phyloP scores from a whole-genome alignment of 2,329 filamentous ascomycete species.

The Leptographium lundbergii region DNA sequence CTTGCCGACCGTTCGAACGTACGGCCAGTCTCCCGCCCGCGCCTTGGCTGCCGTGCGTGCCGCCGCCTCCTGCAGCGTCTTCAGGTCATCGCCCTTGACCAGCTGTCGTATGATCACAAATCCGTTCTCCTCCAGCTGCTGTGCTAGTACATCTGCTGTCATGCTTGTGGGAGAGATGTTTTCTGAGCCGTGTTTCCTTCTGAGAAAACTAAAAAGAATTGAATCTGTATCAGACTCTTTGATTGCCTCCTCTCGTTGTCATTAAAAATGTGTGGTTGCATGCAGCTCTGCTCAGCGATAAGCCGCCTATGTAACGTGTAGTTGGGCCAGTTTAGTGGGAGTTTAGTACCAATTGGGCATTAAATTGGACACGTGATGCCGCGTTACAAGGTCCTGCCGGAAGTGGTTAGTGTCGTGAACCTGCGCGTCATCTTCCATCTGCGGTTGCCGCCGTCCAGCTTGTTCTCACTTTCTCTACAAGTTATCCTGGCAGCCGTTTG shows the following conservation, averaged over 20 bases:
- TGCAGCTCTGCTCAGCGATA: neutral
- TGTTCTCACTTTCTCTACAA: neutral
- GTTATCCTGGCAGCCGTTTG: neutral
- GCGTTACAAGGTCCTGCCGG: neutral
- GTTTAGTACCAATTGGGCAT: neutral
- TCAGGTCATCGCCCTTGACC: slow-evolving; percentile 40
- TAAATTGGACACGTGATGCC: slow-evolving; percentile 5
- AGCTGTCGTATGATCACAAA: slow-evolving; percentile 61
- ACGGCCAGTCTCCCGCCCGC: slow-evolving; percentile 62
- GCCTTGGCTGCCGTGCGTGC: slow-evolving; percentile 45
- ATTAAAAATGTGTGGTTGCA: neutral
- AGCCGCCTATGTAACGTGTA: neutral
- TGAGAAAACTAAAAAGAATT: too few species aligned
- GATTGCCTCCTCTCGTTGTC: neutral
- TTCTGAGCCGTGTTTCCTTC: neutral
- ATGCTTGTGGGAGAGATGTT: neutral
- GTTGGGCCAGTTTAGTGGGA: neutral
- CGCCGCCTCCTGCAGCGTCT: slow-evolving; percentile 47
- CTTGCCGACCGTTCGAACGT: slow-evolving; percentile 73
- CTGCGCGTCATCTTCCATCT: neutral
- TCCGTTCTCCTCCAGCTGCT: slow-evolving; percentile 54
- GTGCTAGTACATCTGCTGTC: slow-evolving; percentile 22
- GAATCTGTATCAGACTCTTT: too few species aligned
- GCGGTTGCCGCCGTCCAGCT: too few species aligned
- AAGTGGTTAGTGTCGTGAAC: slow-evolving; percentile 2